phyloP scores from a whole-genome alignment of 176 grass and related monocot species.

The Calamus simplicifolius region DNA sequence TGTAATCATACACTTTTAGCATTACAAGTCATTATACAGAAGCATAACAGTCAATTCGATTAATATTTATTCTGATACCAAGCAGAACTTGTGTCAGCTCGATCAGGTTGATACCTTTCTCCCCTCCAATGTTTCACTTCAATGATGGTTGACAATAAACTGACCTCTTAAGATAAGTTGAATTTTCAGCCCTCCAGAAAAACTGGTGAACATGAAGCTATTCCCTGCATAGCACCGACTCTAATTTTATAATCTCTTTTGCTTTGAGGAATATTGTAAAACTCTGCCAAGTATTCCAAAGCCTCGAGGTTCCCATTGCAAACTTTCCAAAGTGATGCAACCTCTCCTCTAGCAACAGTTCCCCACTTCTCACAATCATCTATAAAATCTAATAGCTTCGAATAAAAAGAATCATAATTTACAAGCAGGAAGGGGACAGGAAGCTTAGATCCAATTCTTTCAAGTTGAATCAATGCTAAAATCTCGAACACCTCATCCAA shows the following conservation, averaged over 20 bases:
- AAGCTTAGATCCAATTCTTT: conserved; percentile 58
- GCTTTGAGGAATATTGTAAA: conserved; percentile 34
- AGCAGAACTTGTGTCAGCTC: too few relatives aligned
- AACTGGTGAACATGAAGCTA: not conserved
- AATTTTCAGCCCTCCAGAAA: too few relatives aligned
- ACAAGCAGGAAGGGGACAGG: conserved; percentile 58
- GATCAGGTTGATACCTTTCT: too few relatives aligned
- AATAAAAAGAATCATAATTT: conserved; percentile 83
- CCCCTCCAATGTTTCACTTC: too few relatives aligned
- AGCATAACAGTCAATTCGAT: too few relatives aligned
- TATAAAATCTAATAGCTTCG: conserved; percentile 72
- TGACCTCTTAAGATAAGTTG: too few relatives aligned
- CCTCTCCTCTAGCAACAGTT: conserved; percentile 54
- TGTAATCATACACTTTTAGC: too few relatives aligned
- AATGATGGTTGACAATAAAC: too few relatives aligned
- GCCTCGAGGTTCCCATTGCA: conserved; percentile 66
- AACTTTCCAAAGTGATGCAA: conserved; percentile 69
- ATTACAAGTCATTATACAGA: too few relatives aligned
- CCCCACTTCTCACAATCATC: conserved; percentile 61
- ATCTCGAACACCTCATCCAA: conserved; percentile 82
- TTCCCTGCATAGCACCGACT: conserved; percentile 19
- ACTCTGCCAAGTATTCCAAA: conserved; percentile 65
- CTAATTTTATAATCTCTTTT: conserved; percentile 35
- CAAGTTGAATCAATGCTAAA: conserved; percentile 59
- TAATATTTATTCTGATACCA: too few relatives aligned